Base-by-base conservation (phyloP, 192 early-diverging fungal genomes). In the Coemansia sp. region DNA sequence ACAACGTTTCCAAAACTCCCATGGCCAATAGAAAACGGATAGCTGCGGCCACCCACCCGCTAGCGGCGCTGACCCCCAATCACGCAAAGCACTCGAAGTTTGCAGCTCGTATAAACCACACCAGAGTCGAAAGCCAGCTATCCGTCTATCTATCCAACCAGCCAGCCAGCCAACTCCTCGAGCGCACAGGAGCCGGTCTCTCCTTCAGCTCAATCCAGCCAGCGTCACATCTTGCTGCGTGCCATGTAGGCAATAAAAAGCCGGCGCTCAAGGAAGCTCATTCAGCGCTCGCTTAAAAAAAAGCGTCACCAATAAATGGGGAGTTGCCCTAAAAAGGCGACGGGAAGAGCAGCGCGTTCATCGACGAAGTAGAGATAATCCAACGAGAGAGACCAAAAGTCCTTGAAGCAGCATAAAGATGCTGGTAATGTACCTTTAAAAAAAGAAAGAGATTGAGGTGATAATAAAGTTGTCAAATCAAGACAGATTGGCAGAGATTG, bases 361-460 rank as follows among this genome's bases (percentile, higher is more conserved):
- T 58, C 55, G 55, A 58, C 55, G 29, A 58, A 58, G 51, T 15
- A 55, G 25, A 27, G 7, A 48, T 48, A 10, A 9, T 48, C 46
- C n/a, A 46, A 34, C 5, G 51, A 15, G 44, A 62, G n/a, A 17
- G n/a, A 10, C 34, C 14, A 27, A 7, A 15, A 36, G 38, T 31
- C 37, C 59, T n/a, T 44, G 31, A 15, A 50, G 25, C 41, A 32
- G 27, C 1, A 31, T 32, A 53, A 38, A 27, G 11, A n/a, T 9
- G 29, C 29, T n/a, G 50, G 50, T 41, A 66, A 66, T 57, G 64
- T 66, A 66, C 64, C 64, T 66, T 66, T 50, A 14, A 58, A 55
- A 53, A 65, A 57, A 36, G 21, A 21, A 6, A 39, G 12, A 42
- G 11, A 50, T 14, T 50, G n/a, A 32, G 37, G 42, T 2, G 10